Evolutionary conservation across 164 flowering plant species (phyloP), one percentile per base, ranked within the genome.

Genomic region (Euptelea pleiosperma): DNA sequence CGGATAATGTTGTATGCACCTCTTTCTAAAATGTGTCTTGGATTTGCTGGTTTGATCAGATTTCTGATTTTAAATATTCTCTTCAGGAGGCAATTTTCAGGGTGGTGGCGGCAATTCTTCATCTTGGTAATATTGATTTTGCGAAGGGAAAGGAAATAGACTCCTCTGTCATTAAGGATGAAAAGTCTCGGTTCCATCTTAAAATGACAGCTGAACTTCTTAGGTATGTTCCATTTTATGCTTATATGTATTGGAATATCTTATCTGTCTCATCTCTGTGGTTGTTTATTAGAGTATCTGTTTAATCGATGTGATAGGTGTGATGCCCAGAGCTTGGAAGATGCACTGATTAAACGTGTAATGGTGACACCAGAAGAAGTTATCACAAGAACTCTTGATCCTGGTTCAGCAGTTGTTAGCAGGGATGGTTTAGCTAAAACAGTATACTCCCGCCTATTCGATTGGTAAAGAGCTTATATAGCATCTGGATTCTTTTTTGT

Each of bases 341-440:
- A 88, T 79, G 97, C 99, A 39, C 57, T 91, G 57, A 88, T 86
- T 53, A 76, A 80, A 54, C 97, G 97, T 79, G 96, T 82, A 25
- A 91, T 88, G 97, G 86, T 93, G 52, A 93, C 99, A 22, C 99
- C 99, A 10, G 99, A 93, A 74, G 99, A 91, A 77, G 71, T 90
- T 56, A 90, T 93, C 34, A 93, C 97, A n/a, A 78, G 96, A 70
- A 82, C 96, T 48, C 93, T 93, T 50, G 99, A 93, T 78, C 95
- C 99, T 63, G 79, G 59, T 68, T 67, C 83, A 74, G 99, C 99
- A n/a, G 8, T 77, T 29, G 79, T 73, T 52, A 93, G 97, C 75
- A 79, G 99, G 73, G 99, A 93, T 75, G 99, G 86, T 62, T 74
- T 93, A 18, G 99, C 99, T 34, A 93, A 93, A 80, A 93, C 99